Base-by-base conservation (phyloP, 192 early-diverging fungal genomes). In the Coemansia sp. region DNA sequence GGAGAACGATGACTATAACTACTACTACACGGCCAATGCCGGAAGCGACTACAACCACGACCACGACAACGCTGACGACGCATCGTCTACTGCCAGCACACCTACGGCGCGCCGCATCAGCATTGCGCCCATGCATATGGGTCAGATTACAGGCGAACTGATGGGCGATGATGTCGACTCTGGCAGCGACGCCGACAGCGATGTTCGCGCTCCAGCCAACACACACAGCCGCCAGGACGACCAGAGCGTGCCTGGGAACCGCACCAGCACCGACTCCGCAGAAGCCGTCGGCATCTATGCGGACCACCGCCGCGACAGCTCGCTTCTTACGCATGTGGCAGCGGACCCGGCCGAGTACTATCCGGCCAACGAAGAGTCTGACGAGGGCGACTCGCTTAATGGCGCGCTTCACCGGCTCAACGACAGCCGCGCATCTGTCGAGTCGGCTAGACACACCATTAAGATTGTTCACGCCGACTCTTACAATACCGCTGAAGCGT, bases 371-470 rank as follows among this genome's bases (percentile, higher is more conserved):
- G 78, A 71, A 6, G 78, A 70, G 42, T 80, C 78, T 2, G 78
- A 80, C 60, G 78, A 80, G 45, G 78, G 78, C 73, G 78, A 80
- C 65, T 80, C 78, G 57, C 65, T 80, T 26, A 74, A 55, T 11
- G 69, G 78, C 39, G 73, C 69, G 6, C 63, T 72, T 39, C 43
- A 63, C 65, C 22, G 73, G 13, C 46, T 72, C 48, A 72, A 69
- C 66, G 66, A 41, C 64, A 59, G 56, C 46, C 66, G 51, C 41
- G 70, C 64, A 16, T 68, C 75, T 36, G 69, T 62, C 4, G 70
- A 72, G 58, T 19, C 45, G 18, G 65, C 48, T 26, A 59, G 55
- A n/a, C 62, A 62, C 61, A 56, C 65, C 0, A 18, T 73, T 41
- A 51, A 56, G 45, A 63, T 78, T 41, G 37, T 70, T 41, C 77